These are phyloP conservation scores for Phytopythium chamaehyphon DNA, from an alignment of 352 stramenopile genomes.

Conservation along the genomic window DNA sequence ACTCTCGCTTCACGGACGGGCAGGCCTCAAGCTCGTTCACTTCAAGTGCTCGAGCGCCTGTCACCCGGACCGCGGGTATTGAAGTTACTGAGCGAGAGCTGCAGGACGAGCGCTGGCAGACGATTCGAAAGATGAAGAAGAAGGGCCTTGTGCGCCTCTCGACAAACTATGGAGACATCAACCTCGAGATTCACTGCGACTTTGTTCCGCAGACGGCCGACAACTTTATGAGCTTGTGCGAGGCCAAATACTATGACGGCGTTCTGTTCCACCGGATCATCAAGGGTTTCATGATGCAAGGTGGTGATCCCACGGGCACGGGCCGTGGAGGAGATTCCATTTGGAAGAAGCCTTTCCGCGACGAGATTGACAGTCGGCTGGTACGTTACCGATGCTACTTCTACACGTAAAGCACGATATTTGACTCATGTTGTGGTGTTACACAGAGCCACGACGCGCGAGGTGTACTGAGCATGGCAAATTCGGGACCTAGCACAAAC, in stretches of 20 bases:
- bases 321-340: constrained; percentile 92
- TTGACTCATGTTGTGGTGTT: background rate
- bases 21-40: constrained; percentile 93
- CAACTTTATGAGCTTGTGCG: constrained; percentile 96
- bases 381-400: constrained; percentile 22
- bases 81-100: constrained; percentile 54
- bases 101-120: constrained; percentile 79
- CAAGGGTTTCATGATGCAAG: constrained; percentile 95
- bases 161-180: constrained; percentile 93
- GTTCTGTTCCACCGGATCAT: constrained; percentile 97
- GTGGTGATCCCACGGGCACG: constrained; percentile 93
- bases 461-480: constrained; percentile 97
- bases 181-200: constrained; percentile 96
- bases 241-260: constrained; percentile 92
- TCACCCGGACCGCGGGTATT: constrained; percentile 54
- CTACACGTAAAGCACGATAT: too few species aligned
- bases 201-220: constrained; percentile 94
- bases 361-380: constrained; percentile 97
- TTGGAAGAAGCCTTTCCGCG: constrained; percentile 92
- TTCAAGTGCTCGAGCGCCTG: constrained; percentile 84
- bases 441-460: constrained; percentile 74
- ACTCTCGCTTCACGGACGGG: constrained; percentile 87
- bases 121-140: constrained; percentile 89
- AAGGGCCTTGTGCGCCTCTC: constrained; percentile 97
- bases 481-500: constrained; percentile 94